Evolutionary conservation across 2,329 filamentous ascomycete genomes (phyloP).

Genomic region (Clarireedia sp.): DNA sequence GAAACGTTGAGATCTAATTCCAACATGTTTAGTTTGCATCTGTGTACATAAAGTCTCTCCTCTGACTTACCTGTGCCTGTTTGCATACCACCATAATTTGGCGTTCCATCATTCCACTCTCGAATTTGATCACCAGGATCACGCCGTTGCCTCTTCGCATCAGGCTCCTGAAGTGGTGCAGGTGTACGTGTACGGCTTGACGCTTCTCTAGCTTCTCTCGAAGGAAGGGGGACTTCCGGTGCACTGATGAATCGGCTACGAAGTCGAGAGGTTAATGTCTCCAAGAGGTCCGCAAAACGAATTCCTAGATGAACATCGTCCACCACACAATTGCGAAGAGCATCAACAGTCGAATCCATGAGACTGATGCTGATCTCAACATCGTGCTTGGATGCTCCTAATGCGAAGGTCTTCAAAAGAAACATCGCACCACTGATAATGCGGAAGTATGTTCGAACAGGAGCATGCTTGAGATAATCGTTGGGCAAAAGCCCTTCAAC

Average conservation of each 20-base stretch:
- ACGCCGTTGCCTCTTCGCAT: constrained; percentile 27
- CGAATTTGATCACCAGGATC: constrained; percentile 20
- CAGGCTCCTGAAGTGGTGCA: constrained; percentile 23
- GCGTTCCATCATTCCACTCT: constrained; percentile 26
- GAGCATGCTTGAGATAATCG: constrained; percentile 73
- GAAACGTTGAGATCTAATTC: constrained; percentile 39
- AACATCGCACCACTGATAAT: constrained; percentile 84
- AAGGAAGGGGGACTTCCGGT: constrained; percentile 38
- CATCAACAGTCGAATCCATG: constrained; percentile 67
- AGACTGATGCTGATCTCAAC: constrained; percentile 67
- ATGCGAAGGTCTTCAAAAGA: constrained; percentile 73
- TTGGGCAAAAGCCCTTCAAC: constrained; percentile 67
- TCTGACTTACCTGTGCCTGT: constrained; percentile 20
- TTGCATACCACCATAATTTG: constrained; percentile 17
- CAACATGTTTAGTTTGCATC: not conserved
- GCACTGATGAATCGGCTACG: constrained; percentile 66
- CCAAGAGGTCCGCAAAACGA: constrained; percentile 74
- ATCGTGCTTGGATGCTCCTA: constrained; percentile 71
- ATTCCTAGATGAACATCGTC: constrained; percentile 83
- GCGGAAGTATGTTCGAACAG: constrained; percentile 77
- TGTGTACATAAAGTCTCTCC: not conserved
- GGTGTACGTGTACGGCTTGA: constrained; percentile 24
- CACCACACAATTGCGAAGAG: constrained; percentile 69
- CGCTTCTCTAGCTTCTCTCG: constrained; percentile 2
- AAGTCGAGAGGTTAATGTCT: constrained; percentile 66